Base-by-base conservation (phyloP, 2,329 filamentous ascomycete species). In the Pseudocercospora fijiensis region DNA sequence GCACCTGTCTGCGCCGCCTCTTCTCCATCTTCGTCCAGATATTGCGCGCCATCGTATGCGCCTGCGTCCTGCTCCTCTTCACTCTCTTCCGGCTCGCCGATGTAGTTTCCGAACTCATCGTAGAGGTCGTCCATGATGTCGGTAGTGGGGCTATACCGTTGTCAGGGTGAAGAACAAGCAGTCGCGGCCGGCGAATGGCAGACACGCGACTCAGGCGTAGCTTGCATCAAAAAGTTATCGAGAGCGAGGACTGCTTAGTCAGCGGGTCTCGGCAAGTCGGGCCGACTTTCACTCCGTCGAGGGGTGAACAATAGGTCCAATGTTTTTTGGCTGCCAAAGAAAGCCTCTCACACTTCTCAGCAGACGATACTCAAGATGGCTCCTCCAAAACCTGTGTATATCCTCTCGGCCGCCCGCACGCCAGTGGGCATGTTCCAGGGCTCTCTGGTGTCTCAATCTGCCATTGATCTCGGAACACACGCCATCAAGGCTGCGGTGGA, bases 41-140 rank as follows among this genome's bases (percentile, higher is more conserved):
- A 96, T 73, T 89, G 87, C 74, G 94, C 92, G 73, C 90, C 89
- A 75, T 86, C 86, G 64, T 87, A 87, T 77, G 90, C 88, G 71
- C 88, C 86, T 22, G 53, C 86, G 76, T 92, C 87, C 72, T 91
- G 94, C 74, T 93, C 94, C 75, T 90, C 89, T 75, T 96, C 93
- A 62, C 91, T 95, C 77, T 90, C 90, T 77, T 88, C 89, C 74
- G 91, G 91, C 79, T 97, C 95, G 75, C 95, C 95, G 76, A 98
- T 96, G 80, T 95, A 98, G 82, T 98, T 98, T 75, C 94, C 94
- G 81, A 98, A 98, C 91, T 98, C 94, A 81, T 98, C 94, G 78
- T 98, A 97, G 72, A 97, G 88, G 79, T 97, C 93, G 83, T 97
- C 93, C 92, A 96, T 95, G 73, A 73, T 80, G 75, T 68, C 67